Percentiles rank a stretch among this genome's conserved stretches.
Evolutionary conservation across 2,329 filamentous ascomycete genomes (phyloP).

Genomic region (Sclerotiophoma versabilis): DNA sequence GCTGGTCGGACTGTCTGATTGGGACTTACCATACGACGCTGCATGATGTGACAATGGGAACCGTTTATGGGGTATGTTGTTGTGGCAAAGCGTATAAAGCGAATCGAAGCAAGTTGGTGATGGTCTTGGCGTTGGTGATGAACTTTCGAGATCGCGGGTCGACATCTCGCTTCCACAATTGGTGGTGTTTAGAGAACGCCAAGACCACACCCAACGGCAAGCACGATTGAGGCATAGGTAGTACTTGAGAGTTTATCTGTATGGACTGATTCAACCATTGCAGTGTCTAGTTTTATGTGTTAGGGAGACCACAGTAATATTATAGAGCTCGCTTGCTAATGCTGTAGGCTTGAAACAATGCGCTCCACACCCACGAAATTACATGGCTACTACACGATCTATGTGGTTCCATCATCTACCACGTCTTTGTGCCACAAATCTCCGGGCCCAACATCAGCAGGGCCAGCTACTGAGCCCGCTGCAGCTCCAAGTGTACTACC

Average conservation of each 20-base stretch:
- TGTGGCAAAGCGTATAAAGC: neutral
- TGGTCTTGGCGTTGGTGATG: conserved; percentile 15
- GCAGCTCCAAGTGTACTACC: conserved; percentile 33
- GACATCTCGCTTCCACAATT: conserved; percentile 5
- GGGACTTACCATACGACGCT: conserved; percentile 55
- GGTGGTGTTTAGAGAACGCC: conserved; percentile 11
- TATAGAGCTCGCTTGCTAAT: neutral
- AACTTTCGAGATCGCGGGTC: conserved; percentile 13
- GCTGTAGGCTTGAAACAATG: neutral
- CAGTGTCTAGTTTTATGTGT: neutral
- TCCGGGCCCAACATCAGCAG: conserved; percentile 32
- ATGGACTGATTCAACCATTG: neutral
- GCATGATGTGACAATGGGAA: conserved; percentile 36
- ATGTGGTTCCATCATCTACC: conserved; percentile 3
- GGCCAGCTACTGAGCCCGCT: conserved; percentile 36
- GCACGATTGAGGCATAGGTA: neutral
- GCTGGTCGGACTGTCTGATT: conserved; percentile 10
- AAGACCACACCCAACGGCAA: neutral
- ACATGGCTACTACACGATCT: neutral
- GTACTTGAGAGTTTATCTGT: neutral
- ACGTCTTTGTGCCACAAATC: conserved; percentile 14
- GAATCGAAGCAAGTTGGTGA: neutral
- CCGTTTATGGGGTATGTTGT: neutral
- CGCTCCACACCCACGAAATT: neutral
- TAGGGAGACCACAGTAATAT: neutral